A percentile compares a stretch with the other conserved stretches of the same genome.
Evolutionary conservation across 2,329 filamentous ascomycete genomes (phyloP).

Genomic region (Ascochyta lentis): DNA sequence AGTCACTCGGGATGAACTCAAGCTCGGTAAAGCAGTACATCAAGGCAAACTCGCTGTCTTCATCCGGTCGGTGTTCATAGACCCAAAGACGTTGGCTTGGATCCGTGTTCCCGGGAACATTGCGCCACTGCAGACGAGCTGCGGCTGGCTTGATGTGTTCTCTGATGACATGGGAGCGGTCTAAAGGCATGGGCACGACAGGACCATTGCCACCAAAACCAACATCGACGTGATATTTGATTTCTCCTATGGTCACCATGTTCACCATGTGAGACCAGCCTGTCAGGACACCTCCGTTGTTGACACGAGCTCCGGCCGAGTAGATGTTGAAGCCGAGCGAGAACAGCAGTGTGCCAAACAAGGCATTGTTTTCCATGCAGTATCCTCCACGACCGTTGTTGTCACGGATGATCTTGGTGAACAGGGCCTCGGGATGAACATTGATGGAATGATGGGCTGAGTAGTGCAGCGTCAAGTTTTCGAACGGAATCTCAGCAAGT

Average conservation of each 20-base stretch:
- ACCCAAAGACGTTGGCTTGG: conserved; percentile 53
- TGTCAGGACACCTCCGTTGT: conserved; percentile 29
- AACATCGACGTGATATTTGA: conserved; percentile 51
- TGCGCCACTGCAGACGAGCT: conserved; percentile 44
- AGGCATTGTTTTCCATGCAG: conserved; percentile 66
- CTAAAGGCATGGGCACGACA: conserved; percentile 48
- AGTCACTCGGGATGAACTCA: conserved; percentile 45
- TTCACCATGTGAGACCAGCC: conserved; percentile 56
- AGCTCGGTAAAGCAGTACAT: conserved; percentile 68
- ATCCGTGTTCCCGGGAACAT: conserved; percentile 43
- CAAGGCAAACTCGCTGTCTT: conserved; percentile 61
- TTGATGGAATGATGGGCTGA: conserved; percentile 51
- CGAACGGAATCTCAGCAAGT: conserved; percentile 60
- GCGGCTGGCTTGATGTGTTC: conserved; percentile 41
- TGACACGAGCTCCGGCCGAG: conserved; percentile 52
- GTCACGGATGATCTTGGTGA: conserved; percentile 61
- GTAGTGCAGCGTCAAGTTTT: conserved; percentile 63
- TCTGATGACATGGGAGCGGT: conserved; percentile 32
- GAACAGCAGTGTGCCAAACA: conserved; percentile 60
- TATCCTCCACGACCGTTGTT: conserved; percentile 61
- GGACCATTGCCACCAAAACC: conserved; percentile 52
- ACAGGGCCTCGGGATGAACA: conserved; percentile 58
- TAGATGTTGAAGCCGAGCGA: conserved; percentile 59
- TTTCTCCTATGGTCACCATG: conserved; percentile 48
- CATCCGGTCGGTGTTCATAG: conserved; percentile 47